Percentiles rank a stretch among this genome's conserved stretches.
Evolutionary conservation across 1,139 yeast species (phyloP).

Genomic region (Meyerozyma guilliermondii): DNA sequence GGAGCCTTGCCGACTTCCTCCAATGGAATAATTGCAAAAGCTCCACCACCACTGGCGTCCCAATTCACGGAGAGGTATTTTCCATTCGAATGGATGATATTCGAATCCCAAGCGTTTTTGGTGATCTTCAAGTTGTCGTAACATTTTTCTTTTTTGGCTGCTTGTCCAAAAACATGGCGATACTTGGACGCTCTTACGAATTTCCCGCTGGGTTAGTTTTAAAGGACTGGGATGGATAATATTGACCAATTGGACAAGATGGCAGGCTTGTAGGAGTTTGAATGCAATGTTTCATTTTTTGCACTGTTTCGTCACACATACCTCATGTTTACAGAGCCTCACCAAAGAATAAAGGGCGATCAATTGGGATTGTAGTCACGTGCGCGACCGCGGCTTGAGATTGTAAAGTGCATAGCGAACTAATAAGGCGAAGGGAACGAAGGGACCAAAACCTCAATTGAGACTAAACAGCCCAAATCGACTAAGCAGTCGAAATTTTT

Average conservation of each 20-base stretch:
- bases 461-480: too few relatives aligned
- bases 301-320: background rate
- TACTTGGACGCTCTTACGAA: conserved; percentile 95
- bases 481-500: too few relatives aligned
- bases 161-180: conserved; percentile 94
- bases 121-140: conserved; percentile 84
- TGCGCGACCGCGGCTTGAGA: background rate
- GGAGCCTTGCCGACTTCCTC: conserved; percentile 90
- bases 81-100: conserved; percentile 74
- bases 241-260: background rate
- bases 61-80: conserved; percentile 82
- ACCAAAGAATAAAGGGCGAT: background rate
- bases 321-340: background rate
- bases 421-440: too few relatives aligned
- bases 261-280: background rate
- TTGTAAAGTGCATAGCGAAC: too few relatives aligned
- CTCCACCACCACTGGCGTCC: conserved; percentile 97
- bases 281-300: background rate
- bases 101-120: conserved; percentile 95
- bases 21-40: conserved; percentile 88
- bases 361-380: background rate
- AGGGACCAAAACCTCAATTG: too few relatives aligned
- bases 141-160: conserved; percentile 79
- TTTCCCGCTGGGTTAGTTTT: conserved; percentile 58
- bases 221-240: background rate